These are phyloP conservation scores for Harringtonia aguacate DNA, from an alignment of 2,329 filamentous ascomycete genomes.

Conservation along the genomic window DNA sequence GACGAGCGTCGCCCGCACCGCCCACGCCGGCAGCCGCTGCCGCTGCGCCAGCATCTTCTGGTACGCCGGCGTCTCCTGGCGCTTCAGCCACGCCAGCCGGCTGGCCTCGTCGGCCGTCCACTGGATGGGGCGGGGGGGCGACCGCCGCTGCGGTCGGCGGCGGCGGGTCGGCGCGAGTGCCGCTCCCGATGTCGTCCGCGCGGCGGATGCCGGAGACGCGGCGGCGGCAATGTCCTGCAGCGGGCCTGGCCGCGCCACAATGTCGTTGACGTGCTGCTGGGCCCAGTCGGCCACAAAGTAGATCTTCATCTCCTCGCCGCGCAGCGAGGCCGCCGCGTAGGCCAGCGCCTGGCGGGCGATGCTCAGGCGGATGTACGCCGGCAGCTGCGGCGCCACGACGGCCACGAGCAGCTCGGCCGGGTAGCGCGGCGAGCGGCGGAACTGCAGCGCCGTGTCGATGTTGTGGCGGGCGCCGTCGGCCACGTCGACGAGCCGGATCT, in stretches of 20 bases:
- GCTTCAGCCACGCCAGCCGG: constrained; percentile 57
- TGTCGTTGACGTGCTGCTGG: constrained; percentile 69
- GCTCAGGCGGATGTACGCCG: constrained; percentile 88
- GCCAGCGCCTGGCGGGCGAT: constrained; percentile 67
- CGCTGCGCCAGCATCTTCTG: constrained; percentile 66
- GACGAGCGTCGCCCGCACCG: constrained; percentile 66
- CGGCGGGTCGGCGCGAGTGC: too few relatives aligned
- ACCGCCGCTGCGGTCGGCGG: constrained; percentile 14
- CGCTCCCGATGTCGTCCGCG: constrained; percentile 18
- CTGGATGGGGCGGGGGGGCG: constrained; percentile 47
- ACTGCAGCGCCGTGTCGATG: constrained; percentile 45
- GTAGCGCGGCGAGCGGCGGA: constrained; percentile 64
- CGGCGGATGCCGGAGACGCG: constrained; percentile 53
- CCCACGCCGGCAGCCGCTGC: constrained; percentile 77
- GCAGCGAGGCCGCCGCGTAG: constrained; percentile 58
- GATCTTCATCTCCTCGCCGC: constrained; percentile 79
- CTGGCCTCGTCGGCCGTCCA: constrained; percentile 52
- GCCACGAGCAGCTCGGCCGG: constrained; percentile 61
- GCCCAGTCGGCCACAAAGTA: constrained; percentile 89
- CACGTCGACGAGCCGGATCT: constrained; percentile 53
- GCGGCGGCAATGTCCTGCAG: constrained; percentile 77
- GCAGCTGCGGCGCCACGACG: constrained; percentile 54
- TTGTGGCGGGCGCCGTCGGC: constrained; percentile 36
- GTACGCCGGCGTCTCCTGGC: constrained; percentile 54
- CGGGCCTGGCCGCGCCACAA: constrained; percentile 75